These are phyloP conservation scores for Pseudofabraea citricarpa DNA, from an alignment of 2,329 filamentous ascomycete species.

Conservation along the genomic window DNA sequence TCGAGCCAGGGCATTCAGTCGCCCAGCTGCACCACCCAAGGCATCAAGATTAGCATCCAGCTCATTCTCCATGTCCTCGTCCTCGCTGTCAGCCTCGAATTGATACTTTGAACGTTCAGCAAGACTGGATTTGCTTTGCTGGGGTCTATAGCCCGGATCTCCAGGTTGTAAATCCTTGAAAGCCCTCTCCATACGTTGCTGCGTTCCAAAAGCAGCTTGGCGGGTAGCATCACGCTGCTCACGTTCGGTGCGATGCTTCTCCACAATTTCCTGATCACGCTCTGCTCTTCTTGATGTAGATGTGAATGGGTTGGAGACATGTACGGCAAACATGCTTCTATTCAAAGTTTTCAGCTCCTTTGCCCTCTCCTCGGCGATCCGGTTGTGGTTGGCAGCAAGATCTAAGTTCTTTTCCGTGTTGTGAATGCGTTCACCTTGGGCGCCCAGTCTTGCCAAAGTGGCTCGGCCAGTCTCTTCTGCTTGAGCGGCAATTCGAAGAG, in stretches of 20 bases:
- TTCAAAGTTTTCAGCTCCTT: slow-evolving; percentile 82
- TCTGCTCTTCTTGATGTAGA: slow-evolving; percentile 58
- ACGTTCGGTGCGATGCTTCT: slow-evolving; percentile 61
- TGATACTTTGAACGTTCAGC: slow-evolving; percentile 69
- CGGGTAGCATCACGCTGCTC: slow-evolving; percentile 61
- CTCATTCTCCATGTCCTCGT: slow-evolving; percentile 58
- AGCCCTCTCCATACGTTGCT: slow-evolving; percentile 48
- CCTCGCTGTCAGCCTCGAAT: slow-evolving; percentile 53
- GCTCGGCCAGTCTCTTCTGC: slow-evolving; percentile 66
- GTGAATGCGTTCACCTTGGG: slow-evolving; percentile 75
- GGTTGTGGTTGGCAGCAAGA: slow-evolving; percentile 69
- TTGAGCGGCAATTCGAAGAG: slow-evolving; percentile 61
- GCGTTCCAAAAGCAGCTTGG: slow-evolving; percentile 44
- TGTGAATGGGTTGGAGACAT: slow-evolving; percentile 75
- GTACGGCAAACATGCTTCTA: slow-evolving; percentile 84
- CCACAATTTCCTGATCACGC: slow-evolving; percentile 64
- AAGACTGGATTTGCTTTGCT: slow-evolving; percentile 32
- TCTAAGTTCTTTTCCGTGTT: slow-evolving; percentile 83
- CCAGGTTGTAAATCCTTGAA: slow-evolving; percentile 38
- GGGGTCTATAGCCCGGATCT: slow-evolving; percentile 23
- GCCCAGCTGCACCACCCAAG: slow-evolving; percentile 56
- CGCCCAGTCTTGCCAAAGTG: slow-evolving; percentile 68
- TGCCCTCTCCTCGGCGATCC: slow-evolving; percentile 72
- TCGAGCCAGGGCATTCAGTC: slow-evolving; percentile 67
- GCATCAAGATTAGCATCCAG: slow-evolving; percentile 63